These are phyloP conservation scores for Geotrichum bryndzae DNA, from an alignment of 1,139 yeast genomes.

Conservation along the genomic window DNA sequence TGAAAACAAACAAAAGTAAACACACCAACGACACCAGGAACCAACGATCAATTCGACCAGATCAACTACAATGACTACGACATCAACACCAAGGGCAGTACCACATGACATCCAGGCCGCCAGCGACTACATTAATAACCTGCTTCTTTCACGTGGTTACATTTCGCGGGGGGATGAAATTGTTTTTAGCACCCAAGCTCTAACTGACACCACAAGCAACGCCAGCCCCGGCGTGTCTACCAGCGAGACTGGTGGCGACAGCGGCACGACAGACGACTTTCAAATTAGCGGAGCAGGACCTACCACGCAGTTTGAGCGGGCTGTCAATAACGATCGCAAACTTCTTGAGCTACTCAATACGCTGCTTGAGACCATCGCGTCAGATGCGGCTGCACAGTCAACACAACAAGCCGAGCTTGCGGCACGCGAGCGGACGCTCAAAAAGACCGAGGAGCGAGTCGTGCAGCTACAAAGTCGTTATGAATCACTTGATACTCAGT, in stretches of 20 bases:
- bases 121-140: conserved; percentile 27
- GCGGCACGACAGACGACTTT: conserved; percentile 3
- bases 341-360: conserved; percentile 28
- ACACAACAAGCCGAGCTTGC: not conserved
- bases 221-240: not conserved
- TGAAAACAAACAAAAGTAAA: not conserved
- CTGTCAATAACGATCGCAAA: conserved; percentile 23
- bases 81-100: conserved; percentile 4
- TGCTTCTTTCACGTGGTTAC: conserved; percentile 28
- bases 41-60: not conserved
- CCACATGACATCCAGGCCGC: conserved; percentile 26
- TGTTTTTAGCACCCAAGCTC: not conserved
- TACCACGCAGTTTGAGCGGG: conserved; percentile 2
- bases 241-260: not conserved
- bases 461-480: conserved; percentile 14
- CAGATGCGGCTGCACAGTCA: conserved; percentile 18
- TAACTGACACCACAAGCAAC: not conserved
- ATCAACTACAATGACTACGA: not conserved
- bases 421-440: conserved; percentile 19
- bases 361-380: conserved; percentile 26
- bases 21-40: not conserved
- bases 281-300: not conserved
- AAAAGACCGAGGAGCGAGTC: conserved; percentile 13
- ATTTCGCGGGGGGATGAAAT: conserved; percentile 11
- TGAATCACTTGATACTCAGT: conserved; percentile 21